Base-by-base conservation (phyloP, 345 rosid species). In the Populus davidiana region DNA sequence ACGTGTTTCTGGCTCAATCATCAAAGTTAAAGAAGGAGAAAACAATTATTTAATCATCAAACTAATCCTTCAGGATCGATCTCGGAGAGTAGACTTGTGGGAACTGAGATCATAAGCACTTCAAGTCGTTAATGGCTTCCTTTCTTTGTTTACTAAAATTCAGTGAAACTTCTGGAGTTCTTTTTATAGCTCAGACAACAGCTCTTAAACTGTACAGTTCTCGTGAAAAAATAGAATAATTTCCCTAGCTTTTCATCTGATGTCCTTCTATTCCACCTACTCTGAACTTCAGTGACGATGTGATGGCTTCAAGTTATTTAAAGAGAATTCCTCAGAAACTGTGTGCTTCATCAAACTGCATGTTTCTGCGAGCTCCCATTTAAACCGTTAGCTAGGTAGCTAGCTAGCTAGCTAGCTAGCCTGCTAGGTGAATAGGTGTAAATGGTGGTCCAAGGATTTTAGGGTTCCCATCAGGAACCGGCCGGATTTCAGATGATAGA, bases 381-480 rank as follows among this genome's bases (percentile, higher is more conserved):
- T 3, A 56, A 3, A n/a, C 27, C 63, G 25, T 12, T 59, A 23
- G 29, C 31, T 27, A 36, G 41, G 23, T 52, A 54, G 61, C 43
- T 27, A 38, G 35, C 18, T 59, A 59, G 16, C 31, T 27, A 59
- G 16, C 31, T 27, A 36, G 33, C 61, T 21, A 54, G 61, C 43
- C 11, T 27, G 43, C 18, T 33, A 69, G 78, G 70, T 74, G 71
- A 43, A 49, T 9, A 54, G 72, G 14, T 31, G 41, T 25, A 70
- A 36, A 59, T 16, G 80, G 41, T 69, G 80, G 69, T 71, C 85
- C 85, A 76, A 80, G 71, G 63, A 70, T 73, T 68, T 73, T 77
- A 78, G 75, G 83, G 85, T 81, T 85, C 56, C 81, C 73, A 77
- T 77, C 81, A 78, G 1, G 70, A 41, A 61, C 39, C 63, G 73